Conservation (phyloP, 2,329 filamentous ascomycete species). For the Simplicillium sp. region DNA sequence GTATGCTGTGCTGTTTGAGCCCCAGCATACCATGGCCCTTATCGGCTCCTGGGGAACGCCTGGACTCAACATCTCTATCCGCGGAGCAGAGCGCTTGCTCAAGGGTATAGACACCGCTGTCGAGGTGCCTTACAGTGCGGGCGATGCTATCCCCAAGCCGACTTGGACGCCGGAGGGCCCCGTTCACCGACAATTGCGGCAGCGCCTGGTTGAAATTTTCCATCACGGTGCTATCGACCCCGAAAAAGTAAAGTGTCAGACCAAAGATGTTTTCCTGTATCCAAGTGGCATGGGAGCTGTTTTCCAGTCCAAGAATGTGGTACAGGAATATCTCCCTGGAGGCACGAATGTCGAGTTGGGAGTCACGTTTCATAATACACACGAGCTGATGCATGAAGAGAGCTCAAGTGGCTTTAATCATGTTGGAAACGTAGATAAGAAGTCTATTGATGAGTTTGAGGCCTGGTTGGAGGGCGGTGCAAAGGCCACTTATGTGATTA, state of each 20-base stretch:
- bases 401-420: slow-evolving; percentile 33
- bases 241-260: slow-evolving; percentile 13
- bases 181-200: slow-evolving; percentile 26
- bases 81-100: slow-evolving; percentile 34
- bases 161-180: slow-evolving; percentile 26
- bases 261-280: slow-evolving; percentile 40
- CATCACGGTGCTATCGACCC: slow-evolving; percentile 26
- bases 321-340: slow-evolving; percentile 21
- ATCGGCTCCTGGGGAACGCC: slow-evolving; percentile 34
- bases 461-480: slow-evolving; percentile 30
- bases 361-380: slow-evolving; percentile 40
- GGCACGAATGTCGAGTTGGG: slow-evolving; percentile 34
- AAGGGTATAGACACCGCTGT: slow-evolving; percentile 21
- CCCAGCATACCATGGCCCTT: slow-evolving; percentile 22
- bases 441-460: slow-evolving; percentile 34
- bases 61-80: slow-evolving; percentile 35
- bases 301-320: slow-evolving; percentile 27
- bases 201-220: slow-evolving; percentile 30
- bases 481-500: slow-evolving; percentile 17
- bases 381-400: slow-evolving; percentile 36
- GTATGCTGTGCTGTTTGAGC: slow-evolving; percentile 32
- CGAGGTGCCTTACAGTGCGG: slow-evolving; percentile 20
- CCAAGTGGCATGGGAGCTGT: slow-evolving; percentile 46
- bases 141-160: slow-evolving; percentile 16
- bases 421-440: slow-evolving; percentile 31